Evolutionary conservation across 2,329 filamentous ascomycete species (phyloP).

Genomic region (Xylariaceae sp.): DNA sequence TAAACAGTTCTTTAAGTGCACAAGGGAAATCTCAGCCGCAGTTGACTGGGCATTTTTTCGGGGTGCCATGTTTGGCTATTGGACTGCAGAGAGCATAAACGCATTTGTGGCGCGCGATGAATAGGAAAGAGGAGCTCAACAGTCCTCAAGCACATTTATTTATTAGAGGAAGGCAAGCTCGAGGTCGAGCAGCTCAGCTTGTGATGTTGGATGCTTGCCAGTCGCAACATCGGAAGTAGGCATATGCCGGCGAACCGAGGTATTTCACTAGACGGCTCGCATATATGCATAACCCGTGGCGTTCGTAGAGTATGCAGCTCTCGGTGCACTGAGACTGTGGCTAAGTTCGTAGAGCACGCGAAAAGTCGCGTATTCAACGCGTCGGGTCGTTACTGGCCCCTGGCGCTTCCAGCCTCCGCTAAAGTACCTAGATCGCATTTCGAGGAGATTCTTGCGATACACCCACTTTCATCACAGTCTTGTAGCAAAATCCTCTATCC

Average conservation of each 20-base stretch:
- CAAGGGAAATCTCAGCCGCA: constrained; percentile 77
- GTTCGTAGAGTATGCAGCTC: neutral
- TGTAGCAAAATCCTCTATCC: constrained; percentile 6
- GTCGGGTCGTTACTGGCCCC: constrained; percentile 6
- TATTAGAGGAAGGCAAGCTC: neutral
- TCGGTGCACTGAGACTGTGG: no score
- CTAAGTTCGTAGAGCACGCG: constrained; percentile 9
- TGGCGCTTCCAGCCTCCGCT: constrained; percentile 17
- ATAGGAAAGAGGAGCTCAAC: neutral
- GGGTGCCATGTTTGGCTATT: constrained; percentile 21
- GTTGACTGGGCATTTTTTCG: constrained; percentile 58
- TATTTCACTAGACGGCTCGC: no score
- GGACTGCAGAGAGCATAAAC: neutral
- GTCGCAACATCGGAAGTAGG: neutral
- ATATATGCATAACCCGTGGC: neutral
- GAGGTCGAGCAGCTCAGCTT: no score
- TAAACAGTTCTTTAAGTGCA: constrained; percentile 88
- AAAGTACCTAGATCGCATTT: no score
- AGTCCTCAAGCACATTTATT: neutral
- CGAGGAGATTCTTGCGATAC: neutral
- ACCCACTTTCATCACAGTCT: neutral
- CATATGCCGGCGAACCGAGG: constrained; percentile 22
- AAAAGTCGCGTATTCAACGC: constrained; percentile 22
- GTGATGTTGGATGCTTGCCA: no score
- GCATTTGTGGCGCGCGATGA: constrained; percentile 1